Percentiles rank a stretch among this genome's conserved stretches.
These are phyloP conservation scores for Leishmania mexicana DNA, from an alignment of 208 protist genomes.

Conservation along the genomic window DNA sequence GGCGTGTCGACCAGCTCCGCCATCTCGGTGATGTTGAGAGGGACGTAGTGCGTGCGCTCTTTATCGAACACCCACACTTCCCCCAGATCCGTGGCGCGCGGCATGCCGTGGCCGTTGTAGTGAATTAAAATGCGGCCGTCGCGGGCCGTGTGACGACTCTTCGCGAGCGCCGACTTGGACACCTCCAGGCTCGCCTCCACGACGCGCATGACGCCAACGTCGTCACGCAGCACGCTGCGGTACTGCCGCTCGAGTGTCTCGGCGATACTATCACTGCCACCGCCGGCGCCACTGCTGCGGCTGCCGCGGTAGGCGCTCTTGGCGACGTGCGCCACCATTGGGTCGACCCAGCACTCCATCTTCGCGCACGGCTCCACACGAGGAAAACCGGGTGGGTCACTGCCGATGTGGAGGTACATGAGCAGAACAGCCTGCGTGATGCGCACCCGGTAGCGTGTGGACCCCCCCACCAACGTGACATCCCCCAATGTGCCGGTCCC, in stretches of 20 bases:
- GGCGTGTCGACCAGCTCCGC: constrained; percentile 93
- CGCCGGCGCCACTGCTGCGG: constrained; percentile 26
- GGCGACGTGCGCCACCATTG: constrained; percentile 67
- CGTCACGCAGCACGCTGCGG: constrained; percentile 62
- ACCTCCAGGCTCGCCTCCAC: constrained; percentile 96
- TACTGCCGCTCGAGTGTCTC: constrained; percentile 94
- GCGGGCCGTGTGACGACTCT: constrained; percentile 74
- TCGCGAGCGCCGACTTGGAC: constrained; percentile 85
- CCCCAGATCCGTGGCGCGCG: constrained; percentile 95
- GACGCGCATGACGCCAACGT: constrained; percentile 60
- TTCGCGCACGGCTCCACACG: constrained; percentile 95
- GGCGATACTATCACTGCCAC: constrained; percentile 92
- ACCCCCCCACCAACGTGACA: constrained; percentile 23
- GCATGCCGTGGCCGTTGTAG: constrained; percentile 99
- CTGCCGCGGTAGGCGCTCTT: constrained; percentile 37
- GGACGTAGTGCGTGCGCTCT: constrained; percentile 98
- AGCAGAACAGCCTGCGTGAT: constrained; percentile 91
- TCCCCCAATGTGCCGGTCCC: constrained; percentile 20
- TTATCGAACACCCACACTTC: constrained; percentile 99
- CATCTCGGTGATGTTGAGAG: constrained; percentile 96
- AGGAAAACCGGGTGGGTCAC: constrained; percentile 97
- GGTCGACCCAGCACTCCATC: constrained; percentile 97
- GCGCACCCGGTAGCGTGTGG: constrained; percentile 31
- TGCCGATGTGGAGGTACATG: constrained; percentile 97
- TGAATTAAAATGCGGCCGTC: constrained; percentile 97